Evolutionary conservation across 2,329 filamentous ascomycete genomes (phyloP), one percentile per base, ranked within the genome.

Genomic region (Coniochaeta ligniaria): DNA sequence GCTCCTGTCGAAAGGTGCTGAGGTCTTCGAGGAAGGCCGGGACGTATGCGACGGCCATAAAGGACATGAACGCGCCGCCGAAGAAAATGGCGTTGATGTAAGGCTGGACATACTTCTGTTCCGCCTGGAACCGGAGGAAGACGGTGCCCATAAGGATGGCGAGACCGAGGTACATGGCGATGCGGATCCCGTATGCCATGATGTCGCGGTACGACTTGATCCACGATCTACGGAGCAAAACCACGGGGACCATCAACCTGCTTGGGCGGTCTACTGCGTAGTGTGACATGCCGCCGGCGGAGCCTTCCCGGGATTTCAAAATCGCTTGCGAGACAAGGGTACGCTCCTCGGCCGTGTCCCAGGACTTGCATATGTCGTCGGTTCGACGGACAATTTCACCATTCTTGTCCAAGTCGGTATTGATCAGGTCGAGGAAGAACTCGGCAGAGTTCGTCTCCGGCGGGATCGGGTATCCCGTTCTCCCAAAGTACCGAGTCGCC

Each of bases 111-210:
- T 89, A 88, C 60, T 81, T 77, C 70, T 96, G 91, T 0, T 80
- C 76, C 0, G 87, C 80, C 4, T 81, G 75, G 2, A 96, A 79
- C 6, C 91, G 85, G 16, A 96, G 76, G 87, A 90, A 96, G 16
- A 96, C 89, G 0, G 91, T 96, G 6, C 92, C 91, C 88, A 94
- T 92, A 83, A 95, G 87, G 66, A 95, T 84, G 1, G 91, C 91
- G 16, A 95, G 79, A 0, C 85, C 84, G 66, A 43, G 33, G 72
- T 96, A 95, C 91, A 96, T 96, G 47, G 83, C 87, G 50, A 95
- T 80, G 2, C 92, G 85, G 66, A 95, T 91, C 0, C 89, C 90
- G 68, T 96, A 96, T 0, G 88, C 91, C 59, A 96, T 85, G 5
- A 96, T 80, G 70, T 96, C 92, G 31, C 92, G 86, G 72, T 93